Base-by-base conservation (phyloP, 768 basidiomycete genomes). In the Lactarius pseudohatsudake region DNA sequence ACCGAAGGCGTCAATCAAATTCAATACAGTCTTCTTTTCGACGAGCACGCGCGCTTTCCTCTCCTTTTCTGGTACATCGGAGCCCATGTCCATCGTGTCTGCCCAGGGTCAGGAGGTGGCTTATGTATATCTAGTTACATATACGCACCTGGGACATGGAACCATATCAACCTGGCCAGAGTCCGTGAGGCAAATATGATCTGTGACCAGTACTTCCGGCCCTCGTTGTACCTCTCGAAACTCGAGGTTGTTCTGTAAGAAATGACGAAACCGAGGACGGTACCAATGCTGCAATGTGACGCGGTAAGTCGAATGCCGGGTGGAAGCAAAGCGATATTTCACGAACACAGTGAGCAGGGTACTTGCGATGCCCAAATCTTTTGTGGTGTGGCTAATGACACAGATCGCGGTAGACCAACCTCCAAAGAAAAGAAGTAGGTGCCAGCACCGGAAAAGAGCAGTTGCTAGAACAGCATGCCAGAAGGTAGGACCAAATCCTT, bases 171-270 rank as follows among this genome's bases (percentile, higher is more conserved):
- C 20, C 89, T 79, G 0, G 87, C 81, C 73, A 89, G 79, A 2
- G 82, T 85, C 45, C 88, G 81, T 71, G 72, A 79, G 72, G 70
- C 81, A 34, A 85, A 74, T 56, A 85, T 82, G n/a, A 90, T 86
- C 67, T 86, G 84, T 3, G 86, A 86, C 89, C 89, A 91, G 6
- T 85, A 76, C 59, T 81, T 77, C 61, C 89, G 77, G 28, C 89
- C 89, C 71, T 91, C 89, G 64, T 90, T 90, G 74, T 90, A 90
- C n/a, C 87, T 78, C 73, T 89, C 88, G 70, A 88, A 89, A 45
- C 86, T 87, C 4, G 88, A 85, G 13, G 86, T 89, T 11, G 88
- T 89, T 65, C 88, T 75, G 74, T 88, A 89, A 0, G 87, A 87
- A 60, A 90, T 85, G 41, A 90, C 83, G 69, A 90, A 90, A 81